These are phyloP conservation scores for Glycine latifolia DNA, from an alignment of 306 rosid genomes.

Conservation along the genomic window DNA sequence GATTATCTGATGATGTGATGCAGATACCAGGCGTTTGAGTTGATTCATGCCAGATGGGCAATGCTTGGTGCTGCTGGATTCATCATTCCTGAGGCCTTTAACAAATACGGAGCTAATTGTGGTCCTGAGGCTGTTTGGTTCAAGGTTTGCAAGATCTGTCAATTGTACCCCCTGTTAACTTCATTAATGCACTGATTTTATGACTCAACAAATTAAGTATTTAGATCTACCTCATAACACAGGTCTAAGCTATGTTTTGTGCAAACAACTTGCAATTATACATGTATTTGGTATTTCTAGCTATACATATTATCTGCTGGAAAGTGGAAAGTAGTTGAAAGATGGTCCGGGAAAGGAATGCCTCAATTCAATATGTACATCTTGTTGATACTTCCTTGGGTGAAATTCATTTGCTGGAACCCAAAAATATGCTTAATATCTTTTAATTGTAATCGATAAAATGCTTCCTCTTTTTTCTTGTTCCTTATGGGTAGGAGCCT, in stretches of 20 bases:
- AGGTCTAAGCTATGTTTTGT: neutral
- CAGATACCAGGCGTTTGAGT: constrained; percentile 93
- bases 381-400: neutral
- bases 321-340: neutral
- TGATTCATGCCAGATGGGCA: constrained; percentile 97
- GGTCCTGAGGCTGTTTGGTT: constrained; percentile 99
- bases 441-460: neutral
- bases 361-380: neutral
- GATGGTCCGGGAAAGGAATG: constrained; percentile 6
- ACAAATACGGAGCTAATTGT: constrained; percentile 97
- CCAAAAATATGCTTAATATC: neutral
- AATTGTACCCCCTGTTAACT: neutral
- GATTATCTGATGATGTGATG: neutral
- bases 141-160: constrained; percentile 93
- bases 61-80: constrained; percentile 99
- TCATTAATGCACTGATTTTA: constrained; percentile 1
- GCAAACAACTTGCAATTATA: neutral
- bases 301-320: too few relatives aligned
- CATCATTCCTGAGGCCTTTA: constrained; percentile 97
- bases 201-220: constrained; percentile 11
- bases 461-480: neutral
- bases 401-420: neutral
- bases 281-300: neutral
- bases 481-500: neutral
- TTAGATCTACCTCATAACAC: neutral